Percentiles rank a stretch among this genome's conserved stretches.
Evolutionary conservation across 202 grass and related monocot genomes (phyloP).

Genomic region (Setaria italica): DNA sequence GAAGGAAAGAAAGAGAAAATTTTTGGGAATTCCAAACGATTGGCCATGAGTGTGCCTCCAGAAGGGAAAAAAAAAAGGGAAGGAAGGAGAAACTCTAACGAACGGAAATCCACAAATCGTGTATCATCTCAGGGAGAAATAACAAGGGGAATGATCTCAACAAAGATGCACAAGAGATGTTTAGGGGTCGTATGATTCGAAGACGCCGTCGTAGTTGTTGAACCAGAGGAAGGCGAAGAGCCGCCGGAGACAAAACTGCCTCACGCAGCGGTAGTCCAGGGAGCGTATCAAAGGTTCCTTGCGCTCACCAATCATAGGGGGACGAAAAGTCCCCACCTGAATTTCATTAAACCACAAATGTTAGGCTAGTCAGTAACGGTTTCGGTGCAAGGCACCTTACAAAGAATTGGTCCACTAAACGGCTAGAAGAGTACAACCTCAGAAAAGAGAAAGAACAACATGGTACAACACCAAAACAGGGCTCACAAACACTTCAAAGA

Average conservation of each 20-base stretch:
- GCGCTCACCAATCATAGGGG: neutral
- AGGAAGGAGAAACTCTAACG: neutral
- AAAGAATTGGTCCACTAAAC: no score
- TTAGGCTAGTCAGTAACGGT: no score
- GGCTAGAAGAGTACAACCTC: no score
- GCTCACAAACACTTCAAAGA: no score
- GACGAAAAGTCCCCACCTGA: no score
- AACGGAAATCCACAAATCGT: neutral
- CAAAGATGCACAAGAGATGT: neutral
- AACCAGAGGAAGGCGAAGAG: constrained; percentile 8
- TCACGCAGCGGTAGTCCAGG: constrained; percentile 13
- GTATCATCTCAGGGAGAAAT: neutral
- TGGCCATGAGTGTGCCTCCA: no score
- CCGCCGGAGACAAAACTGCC: constrained; percentile 11
- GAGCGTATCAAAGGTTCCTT: neutral
- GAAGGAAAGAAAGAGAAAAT: neutral
- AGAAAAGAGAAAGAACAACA: no score
- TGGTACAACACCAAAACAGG: no score
- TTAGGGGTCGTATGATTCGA: constrained; percentile 18
- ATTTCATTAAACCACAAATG: no score
- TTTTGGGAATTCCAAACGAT: no score
- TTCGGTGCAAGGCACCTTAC: no score
- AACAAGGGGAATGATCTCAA: no score
- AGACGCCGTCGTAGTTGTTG: constrained; percentile 10
- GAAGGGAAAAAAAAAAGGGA: neutral